Conservation (phyloP, 306 rosid species). For the Ochetophila trinervis region DNA sequence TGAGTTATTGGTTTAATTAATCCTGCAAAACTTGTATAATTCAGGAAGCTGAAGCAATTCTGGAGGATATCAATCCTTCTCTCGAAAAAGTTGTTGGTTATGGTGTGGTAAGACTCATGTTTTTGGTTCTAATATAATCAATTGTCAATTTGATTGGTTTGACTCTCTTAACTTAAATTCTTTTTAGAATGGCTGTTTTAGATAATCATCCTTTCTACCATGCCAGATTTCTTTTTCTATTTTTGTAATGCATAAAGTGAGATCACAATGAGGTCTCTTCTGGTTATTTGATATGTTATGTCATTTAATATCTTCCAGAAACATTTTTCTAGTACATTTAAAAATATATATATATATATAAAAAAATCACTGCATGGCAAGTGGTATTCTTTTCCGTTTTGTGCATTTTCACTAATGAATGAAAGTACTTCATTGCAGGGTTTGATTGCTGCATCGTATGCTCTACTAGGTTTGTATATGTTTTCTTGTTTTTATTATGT, state of each 20-base stretch:
- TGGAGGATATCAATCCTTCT: slow-evolving; percentile 68
- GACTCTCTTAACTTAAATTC: neutral
- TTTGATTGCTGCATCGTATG: slow-evolving; percentile 58
- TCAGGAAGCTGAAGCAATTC: slow-evolving; percentile 97
- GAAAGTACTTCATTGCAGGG: slow-evolving; percentile 54
- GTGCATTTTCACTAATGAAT: slow-evolving; percentile 28
- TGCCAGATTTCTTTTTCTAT: no score
- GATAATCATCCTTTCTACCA: no score
- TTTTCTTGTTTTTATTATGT: slow-evolving; percentile 17
- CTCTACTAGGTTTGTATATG: slow-evolving; percentile 49
- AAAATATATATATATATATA: no score
- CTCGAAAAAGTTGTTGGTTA: slow-evolving; percentile 64
- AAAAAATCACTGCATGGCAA: no score
- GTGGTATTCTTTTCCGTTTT: slow-evolving; percentile 2
- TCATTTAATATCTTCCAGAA: no score
- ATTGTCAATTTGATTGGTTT: slow-evolving; percentile 21
- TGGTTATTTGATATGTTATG: no score
- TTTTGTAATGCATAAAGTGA: no score
- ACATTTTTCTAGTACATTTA: no score
- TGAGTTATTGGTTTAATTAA: neutral
- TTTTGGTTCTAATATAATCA: slow-evolving; percentile 19
- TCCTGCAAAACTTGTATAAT: slow-evolving; percentile 27
- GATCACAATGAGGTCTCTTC: no score
- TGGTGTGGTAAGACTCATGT: slow-evolving; percentile 62
- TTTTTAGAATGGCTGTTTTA: no score